Evolutionary conservation across 78 protist species (phyloP).

Genomic region (Dictyostelium brefeldianum): DNA sequence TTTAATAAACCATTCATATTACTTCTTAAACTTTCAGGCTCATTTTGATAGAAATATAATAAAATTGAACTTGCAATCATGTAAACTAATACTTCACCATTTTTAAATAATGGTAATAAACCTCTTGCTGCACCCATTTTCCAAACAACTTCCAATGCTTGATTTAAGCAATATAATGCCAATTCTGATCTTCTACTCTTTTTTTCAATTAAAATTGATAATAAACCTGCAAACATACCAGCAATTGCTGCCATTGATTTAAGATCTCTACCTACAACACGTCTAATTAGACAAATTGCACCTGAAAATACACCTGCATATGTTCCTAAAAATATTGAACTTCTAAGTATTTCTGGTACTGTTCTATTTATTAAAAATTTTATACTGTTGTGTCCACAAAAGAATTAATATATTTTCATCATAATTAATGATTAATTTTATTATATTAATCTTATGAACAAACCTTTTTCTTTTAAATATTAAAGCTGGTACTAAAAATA

Average conservation of each 20-base stretch:
- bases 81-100: slow-evolving; percentile 75
- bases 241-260: slow-evolving; percentile 49
- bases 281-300: slow-evolving; percentile 58
- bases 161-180: slow-evolving; percentile 70
- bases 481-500: slow-evolving; percentile 58
- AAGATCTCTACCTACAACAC: slow-evolving; percentile 31
- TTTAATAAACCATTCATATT: slow-evolving; percentile 77
- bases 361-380: slow-evolving; percentile 41
- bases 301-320: slow-evolving; percentile 68
- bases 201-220: slow-evolving; percentile 76
- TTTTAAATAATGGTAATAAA: slow-evolving; percentile 30
- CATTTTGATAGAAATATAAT: slow-evolving; percentile 70
- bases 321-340: slow-evolving; percentile 70
- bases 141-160: slow-evolving; percentile 70
- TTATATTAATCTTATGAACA: not conserved
- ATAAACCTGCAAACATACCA: slow-evolving; percentile 77
- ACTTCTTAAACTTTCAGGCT: slow-evolving; percentile 76
- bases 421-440: not conserved
- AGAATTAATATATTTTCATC: too few relatives aligned
- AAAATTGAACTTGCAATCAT: slow-evolving; percentile 70
- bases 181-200: slow-evolving; percentile 81
- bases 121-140: slow-evolving; percentile 65
- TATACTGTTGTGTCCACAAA: slow-evolving; percentile 4
- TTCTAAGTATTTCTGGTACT: slow-evolving; percentile 74
- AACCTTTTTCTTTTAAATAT: slow-evolving; percentile 78